Evolutionary conservation across 192 early-diverging fungal genomes (phyloP).

Genomic region (Funneliformis geosporum): DNA sequence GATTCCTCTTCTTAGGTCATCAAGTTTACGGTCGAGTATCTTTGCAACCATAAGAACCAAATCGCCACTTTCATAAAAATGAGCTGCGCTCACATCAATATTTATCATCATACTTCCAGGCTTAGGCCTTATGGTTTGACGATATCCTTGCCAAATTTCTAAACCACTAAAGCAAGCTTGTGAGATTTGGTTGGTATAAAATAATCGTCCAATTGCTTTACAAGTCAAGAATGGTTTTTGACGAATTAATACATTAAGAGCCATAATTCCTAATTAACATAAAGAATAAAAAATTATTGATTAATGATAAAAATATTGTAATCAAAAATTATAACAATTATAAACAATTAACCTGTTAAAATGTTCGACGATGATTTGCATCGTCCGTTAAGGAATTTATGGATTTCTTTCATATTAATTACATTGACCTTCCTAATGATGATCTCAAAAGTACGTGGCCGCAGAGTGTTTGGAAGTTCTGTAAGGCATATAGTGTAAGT

Average conservation of each 20-base stretch:
- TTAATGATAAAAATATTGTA: not conserved
- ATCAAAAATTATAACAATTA: not conserved
- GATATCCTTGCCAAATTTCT: conserved; percentile 92
- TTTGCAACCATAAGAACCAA: conserved; percentile 72
- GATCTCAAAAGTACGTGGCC: conserved; percentile 61
- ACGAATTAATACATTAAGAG: conserved; percentile 79
- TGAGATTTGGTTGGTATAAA: conserved; percentile 77
- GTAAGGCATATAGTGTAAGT: conserved; percentile 60
- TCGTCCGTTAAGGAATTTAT: conserved; percentile 52
- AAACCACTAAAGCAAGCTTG: conserved; percentile 62
- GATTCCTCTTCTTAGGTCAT: conserved; percentile 45
- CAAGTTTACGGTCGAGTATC: conserved; percentile 55
- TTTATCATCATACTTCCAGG: conserved; percentile 67
- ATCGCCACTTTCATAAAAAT: conserved; percentile 65
- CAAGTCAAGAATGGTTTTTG: conserved; percentile 74
- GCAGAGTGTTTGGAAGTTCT: conserved; percentile 39
- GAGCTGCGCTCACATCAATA: conserved; percentile 67
- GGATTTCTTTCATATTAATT: conserved; percentile 65
- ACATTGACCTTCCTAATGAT: conserved; percentile 65
- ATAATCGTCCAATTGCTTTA: conserved; percentile 81
- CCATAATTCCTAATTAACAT: conserved; percentile 51
- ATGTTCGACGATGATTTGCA: not conserved
- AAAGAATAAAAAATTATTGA: not conserved
- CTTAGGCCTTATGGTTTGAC: conserved; percentile 73
- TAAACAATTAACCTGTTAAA: conserved; percentile 22